Conservation (phyloP, 768 basidiomycete genomes). For the Kwoniella heveanensis region DNA sequence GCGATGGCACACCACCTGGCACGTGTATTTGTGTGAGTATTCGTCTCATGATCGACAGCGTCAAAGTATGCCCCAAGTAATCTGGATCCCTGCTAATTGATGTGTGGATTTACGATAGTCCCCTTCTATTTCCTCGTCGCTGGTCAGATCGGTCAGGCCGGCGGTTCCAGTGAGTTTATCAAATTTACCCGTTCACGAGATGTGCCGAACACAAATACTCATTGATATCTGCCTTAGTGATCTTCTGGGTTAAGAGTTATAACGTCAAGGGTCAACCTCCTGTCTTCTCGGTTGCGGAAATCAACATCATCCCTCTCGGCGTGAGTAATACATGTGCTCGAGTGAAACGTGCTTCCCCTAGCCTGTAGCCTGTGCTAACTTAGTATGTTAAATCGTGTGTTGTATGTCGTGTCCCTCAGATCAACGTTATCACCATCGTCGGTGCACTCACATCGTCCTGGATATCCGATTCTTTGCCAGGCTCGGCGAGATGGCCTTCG, state of each 20-base stretch:
- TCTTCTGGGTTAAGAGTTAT: conserved; percentile 43
- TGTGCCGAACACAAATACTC: background rate
- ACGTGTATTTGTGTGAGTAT: conserved; percentile 39
- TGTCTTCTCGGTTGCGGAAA: conserved; percentile 31
- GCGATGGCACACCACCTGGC: conserved; percentile 44
- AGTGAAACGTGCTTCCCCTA: too few relatives aligned
- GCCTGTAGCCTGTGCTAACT: too few relatives aligned
- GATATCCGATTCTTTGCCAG: conserved; percentile 38
- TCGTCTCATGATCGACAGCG: too few relatives aligned
- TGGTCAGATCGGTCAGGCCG: conserved; percentile 34
- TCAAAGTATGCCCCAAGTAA: too few relatives aligned
- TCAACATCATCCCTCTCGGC: conserved; percentile 38
- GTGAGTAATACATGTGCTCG: conserved; percentile 13
- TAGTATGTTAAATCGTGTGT: too few relatives aligned
- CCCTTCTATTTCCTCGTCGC: conserved; percentile 38
- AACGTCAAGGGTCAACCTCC: conserved; percentile 21
- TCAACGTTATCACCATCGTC: conserved; percentile 43
- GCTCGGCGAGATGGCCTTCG: conserved; percentile 37
- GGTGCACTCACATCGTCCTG: conserved; percentile 29
- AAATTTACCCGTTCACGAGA: too few relatives aligned
- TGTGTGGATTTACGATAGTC: too few relatives aligned
- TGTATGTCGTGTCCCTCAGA: too few relatives aligned
- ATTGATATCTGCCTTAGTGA: conserved; percentile 15
- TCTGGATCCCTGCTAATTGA: too few relatives aligned
- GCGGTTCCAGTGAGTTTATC: conserved; percentile 32